Evolutionary conservation across 257 asterid genomes (phyloP).

Genomic region (Gentiana straminea): DNA sequence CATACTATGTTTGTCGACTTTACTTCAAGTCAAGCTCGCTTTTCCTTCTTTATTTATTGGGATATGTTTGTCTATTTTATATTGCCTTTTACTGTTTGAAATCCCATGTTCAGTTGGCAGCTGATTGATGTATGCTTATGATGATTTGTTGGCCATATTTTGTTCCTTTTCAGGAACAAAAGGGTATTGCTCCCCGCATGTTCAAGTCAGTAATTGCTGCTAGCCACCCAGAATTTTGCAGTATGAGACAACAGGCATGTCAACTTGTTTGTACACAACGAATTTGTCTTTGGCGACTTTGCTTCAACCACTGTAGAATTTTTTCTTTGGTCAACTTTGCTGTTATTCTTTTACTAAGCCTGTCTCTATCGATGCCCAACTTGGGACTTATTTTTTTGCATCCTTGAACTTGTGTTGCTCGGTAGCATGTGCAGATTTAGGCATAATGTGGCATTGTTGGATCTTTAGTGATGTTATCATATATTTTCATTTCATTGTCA

Average conservation of each 20-base stretch:
- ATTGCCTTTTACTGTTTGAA: slow-evolving; percentile 1
- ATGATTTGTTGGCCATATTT: neutral
- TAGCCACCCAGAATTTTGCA: slow-evolving; percentile 94
- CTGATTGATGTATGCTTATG: neutral
- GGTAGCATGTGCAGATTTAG: too few relatives aligned
- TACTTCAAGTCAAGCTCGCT: too few relatives aligned
- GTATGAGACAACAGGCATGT: slow-evolving; percentile 92
- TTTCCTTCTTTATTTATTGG: too few relatives aligned
- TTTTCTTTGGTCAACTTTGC: neutral
- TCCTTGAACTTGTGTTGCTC: too few relatives aligned
- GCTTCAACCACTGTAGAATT: too few relatives aligned
- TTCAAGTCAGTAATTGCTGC: slow-evolving; percentile 98
- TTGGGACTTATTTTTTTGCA: too few relatives aligned
- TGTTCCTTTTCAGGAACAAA: slow-evolving; percentile 61
- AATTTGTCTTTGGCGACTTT: neutral
- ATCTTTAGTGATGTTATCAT: too few relatives aligned
- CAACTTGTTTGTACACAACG: neutral
- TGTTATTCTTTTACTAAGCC: neutral
- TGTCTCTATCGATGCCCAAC: too few relatives aligned
- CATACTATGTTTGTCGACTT: too few relatives aligned
- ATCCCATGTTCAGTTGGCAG: slow-evolving; percentile 2
- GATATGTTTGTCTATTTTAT: neutral
- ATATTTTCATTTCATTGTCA: too few relatives aligned
- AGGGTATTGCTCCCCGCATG: slow-evolving; percentile 97
- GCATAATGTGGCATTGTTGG: too few relatives aligned